Base-by-base conservation (phyloP, 805 yeast genomes). In the Candida suzukii region DNA sequence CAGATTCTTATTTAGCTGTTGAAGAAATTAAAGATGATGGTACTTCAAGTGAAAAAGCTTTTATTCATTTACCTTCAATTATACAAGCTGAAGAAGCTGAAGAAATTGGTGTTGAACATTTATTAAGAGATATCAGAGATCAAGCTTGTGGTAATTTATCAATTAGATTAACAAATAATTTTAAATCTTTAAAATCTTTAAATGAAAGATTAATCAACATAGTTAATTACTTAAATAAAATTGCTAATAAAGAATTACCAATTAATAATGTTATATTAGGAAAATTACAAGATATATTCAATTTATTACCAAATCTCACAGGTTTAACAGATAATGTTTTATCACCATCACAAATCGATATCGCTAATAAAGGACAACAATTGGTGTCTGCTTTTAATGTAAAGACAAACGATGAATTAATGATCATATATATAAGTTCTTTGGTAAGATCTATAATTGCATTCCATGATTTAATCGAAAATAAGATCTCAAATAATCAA, bases 11-110 rank as follows among this genome's bases (percentile, higher is more conserved):
- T 59, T 71, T 80, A 48, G 95, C 97, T 4, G 78, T 91, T 30
- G 98, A 93, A 59, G 98, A 93, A 66, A 86, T 93, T 44, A 90
- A 88, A 58, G 95, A 88, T 54, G 98, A 93, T 62, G 99, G 99
- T 18, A 78, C 96, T 1, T 78, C 90, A 4, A 85, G 95, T 9
- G 95, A 88, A 57, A 83, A 83, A 64, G 88, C 97, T 3, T 93
- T 93, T 66, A 77, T 86, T 37, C 99, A 93, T 63, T 79, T 91
- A 25, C 96, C 98, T 11, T 86, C 96, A 13, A 71, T 77, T 24
- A 88, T 95, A 48, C 91, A 86, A 59, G 99, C 99, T 3, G 99
- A 93, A 59, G 99, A 93, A 60, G 99, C 99, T 10, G 99, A 93
- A 65, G 99, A 93, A 64, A 93, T 93, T 51, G 99, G 99, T 47